Base-by-base conservation (phyloP, 2,329 filamentous ascomycete species). In the Aspergillus eucalypticola region DNA sequence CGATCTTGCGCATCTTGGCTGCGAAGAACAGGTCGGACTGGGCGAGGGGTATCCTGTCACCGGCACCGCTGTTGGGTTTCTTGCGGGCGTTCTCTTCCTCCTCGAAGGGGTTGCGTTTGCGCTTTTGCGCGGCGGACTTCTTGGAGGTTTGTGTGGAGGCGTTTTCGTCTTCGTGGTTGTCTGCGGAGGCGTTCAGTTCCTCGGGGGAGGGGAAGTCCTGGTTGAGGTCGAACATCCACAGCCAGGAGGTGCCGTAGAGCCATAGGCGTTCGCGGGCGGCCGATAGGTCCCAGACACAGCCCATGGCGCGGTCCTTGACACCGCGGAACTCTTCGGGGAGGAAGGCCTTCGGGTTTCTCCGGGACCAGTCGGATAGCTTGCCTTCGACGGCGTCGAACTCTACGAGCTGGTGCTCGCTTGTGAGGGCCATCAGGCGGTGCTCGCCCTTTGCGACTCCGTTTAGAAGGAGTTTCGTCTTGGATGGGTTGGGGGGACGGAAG, bases 141-240 rank as follows among this genome's bases (percentile, higher is more conserved):
- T 55, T 58, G 15, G 54, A 54, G 39, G 49, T 39, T 10, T 60
- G 46, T 48, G 29, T 35, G 11, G 65, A 62, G 25, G 60, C 60
- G 49, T 71, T 66, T 29, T 61, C 62, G 41, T 72, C 66, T 46
- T 73, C 67, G 35, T 68, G 63, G 35, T 63, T 58, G 50, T 70
- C 61, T 6, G 67, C 64, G 17, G 57, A 66, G 10, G 65, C 66
- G 42, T 61, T 62, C 6, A 66, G 62, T 29, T 71, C 71, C 23
- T 74, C 75, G 3, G 75, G 69, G 8, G 76, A 72, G 0, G 78
- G 73, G 52, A 95, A 83, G 73, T 96, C 89, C 69, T 85, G 84
- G 19, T 85, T 85, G 29, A 96, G 79, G 73, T 98, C 92, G 61
- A 99, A 86, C 93, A 98, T 98, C 79, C 91, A 92, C 23, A 99